Percentiles rank a stretch among this genome's conserved stretches.
Evolutionary conservation across 1,284 basidiomycete genomes (phyloP).

Genomic region (Naganishia cerealis): DNA sequence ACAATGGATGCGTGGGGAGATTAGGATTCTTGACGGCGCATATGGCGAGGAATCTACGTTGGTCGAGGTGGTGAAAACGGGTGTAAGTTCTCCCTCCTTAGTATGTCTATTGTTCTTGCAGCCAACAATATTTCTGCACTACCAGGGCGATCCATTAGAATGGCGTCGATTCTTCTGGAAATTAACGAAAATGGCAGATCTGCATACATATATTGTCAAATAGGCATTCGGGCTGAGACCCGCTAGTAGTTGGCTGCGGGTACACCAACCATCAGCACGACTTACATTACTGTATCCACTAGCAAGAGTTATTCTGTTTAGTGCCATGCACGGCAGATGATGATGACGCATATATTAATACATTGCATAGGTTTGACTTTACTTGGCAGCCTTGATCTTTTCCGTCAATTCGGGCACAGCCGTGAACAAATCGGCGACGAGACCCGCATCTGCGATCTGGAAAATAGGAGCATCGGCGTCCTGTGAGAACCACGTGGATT

Average conservation of each 20-base stretch:
- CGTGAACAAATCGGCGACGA: slow-evolving; percentile 88
- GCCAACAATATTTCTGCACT: not conserved
- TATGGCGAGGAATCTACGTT: slow-evolving; percentile 29
- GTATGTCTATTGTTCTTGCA: not conserved
- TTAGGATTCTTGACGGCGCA: slow-evolving; percentile 25
- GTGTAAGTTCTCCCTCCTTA: slow-evolving; percentile 27
- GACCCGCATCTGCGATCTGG: slow-evolving; percentile 93
- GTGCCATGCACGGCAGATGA: not conserved
- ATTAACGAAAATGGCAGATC: slow-evolving; percentile 28
- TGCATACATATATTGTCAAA: slow-evolving; percentile 23
- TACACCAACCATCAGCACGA: not conserved
- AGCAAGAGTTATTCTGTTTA: not conserved
- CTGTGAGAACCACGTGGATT: slow-evolving; percentile 53
- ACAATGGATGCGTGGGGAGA: slow-evolving; percentile 35
- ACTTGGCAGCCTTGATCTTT: slow-evolving; percentile 64
- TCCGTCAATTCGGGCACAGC: slow-evolving; percentile 82
- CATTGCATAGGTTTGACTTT: not conserved
- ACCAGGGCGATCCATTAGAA: slow-evolving; percentile 49
- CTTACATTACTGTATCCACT: not conserved
- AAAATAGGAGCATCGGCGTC: slow-evolving; percentile 98
- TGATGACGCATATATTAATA: not conserved
- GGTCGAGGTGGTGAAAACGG: slow-evolving; percentile 45
- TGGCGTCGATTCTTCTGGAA: slow-evolving; percentile 48
- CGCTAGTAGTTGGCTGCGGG: not conserved
- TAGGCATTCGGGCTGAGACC: not conserved